Evolutionary conservation across 768 basidiomycete species (phyloP).

Genomic region (Sarcomyxa edulis): DNA sequence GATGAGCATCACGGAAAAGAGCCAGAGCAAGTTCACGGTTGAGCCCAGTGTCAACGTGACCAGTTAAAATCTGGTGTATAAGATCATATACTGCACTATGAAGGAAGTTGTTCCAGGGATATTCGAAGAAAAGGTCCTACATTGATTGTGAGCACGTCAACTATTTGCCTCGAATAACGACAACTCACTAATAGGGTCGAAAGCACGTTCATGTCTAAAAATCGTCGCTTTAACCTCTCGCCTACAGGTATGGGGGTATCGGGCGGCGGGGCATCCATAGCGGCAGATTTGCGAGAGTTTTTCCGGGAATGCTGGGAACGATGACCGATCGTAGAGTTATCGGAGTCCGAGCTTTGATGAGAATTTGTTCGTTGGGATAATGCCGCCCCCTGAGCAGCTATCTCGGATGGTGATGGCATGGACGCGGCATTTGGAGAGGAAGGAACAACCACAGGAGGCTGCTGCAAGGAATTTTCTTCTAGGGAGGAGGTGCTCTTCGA

Average conservation of each 20-base stretch:
- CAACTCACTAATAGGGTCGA: slow-evolving; percentile 70
- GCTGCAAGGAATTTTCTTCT: slow-evolving; percentile 27
- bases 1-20: slow-evolving; percentile 78
- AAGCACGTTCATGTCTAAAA: slow-evolving; percentile 70
- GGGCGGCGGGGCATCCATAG: slow-evolving; percentile 21
- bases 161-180: slow-evolving; percentile 6
- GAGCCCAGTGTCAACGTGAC: slow-evolving; percentile 72
- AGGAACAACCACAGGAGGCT: slow-evolving; percentile 23
- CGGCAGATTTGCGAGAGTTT: slow-evolving; percentile 43
- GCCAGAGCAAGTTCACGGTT: slow-evolving; percentile 83
- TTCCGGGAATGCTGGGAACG: slow-evolving; percentile 47
- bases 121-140: slow-evolving; percentile 93
- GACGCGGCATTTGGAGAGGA: slow-evolving; percentile 25
- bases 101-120: slow-evolving; percentile 96
- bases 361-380: slow-evolving; percentile 12
- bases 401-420: slow-evolving; percentile 23
- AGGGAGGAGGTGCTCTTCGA: slow-evolving; percentile 23
- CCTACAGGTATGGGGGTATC: slow-evolving; percentile 54
- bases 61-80: slow-evolving; percentile 91
- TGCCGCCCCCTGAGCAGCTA: slow-evolving; percentile 18
- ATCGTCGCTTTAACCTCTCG: slow-evolving; percentile 73
- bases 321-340: slow-evolving; percentile 20
- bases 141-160: neutral
- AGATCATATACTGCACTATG: slow-evolving; percentile 96
- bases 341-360: slow-evolving; percentile 21